Base-by-base conservation (phyloP, 495 filamentous ascomycete species). In the Astrothelium subdiscretum region DNA sequence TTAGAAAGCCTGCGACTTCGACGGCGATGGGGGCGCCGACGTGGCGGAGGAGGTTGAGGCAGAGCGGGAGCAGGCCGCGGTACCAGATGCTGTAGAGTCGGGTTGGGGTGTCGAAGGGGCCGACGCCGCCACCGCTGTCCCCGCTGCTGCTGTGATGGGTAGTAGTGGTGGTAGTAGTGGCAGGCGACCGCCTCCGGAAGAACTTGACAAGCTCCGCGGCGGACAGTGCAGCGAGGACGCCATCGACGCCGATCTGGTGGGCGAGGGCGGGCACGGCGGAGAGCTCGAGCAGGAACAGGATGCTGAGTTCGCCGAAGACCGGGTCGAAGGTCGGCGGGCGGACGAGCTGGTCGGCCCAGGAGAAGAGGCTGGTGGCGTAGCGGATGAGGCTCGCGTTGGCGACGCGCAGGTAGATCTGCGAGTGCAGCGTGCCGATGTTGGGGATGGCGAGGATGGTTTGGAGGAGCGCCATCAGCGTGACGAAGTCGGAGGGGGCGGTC, bases 231-330 rank as follows among this genome's bases (percentile, higher is more conserved):
- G 91, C 88, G n/a, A 98, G 80, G 4, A 95, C 78, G 58, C 83
- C 91, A 69, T 95, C 90, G 32, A 88, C 85, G 2, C 92, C 92
- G 4, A 92, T 94, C 35, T 97, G 81, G 60, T 90, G 87, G 8
- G 94, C 94, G 26, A 97, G 79, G 22, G 80, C 67, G n/a, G 87
- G 88, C 3, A 97, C 77, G 40, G 80, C 83, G 1, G 91, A 96
- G 32, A 99, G 78, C 67, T 92, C 89, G 58, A 96, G 83, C 20
- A 99, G 84, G 72, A 96, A 92, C 20, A 88, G 81, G 10, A 96
- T 80, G 67, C 87, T 87, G 20, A 96, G 77, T 67, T 97, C 91
- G 65, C 90, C 95, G 75, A 96, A 97, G 51, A 99, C 77, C n/a
- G 94, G 95, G 66, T 98, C 92, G 31, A 86, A 84, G 59, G 31